Evolutionary conservation across 2,329 filamentous ascomycete species (phyloP).

Genomic region (Thielaviopsis ethacetica): DNA sequence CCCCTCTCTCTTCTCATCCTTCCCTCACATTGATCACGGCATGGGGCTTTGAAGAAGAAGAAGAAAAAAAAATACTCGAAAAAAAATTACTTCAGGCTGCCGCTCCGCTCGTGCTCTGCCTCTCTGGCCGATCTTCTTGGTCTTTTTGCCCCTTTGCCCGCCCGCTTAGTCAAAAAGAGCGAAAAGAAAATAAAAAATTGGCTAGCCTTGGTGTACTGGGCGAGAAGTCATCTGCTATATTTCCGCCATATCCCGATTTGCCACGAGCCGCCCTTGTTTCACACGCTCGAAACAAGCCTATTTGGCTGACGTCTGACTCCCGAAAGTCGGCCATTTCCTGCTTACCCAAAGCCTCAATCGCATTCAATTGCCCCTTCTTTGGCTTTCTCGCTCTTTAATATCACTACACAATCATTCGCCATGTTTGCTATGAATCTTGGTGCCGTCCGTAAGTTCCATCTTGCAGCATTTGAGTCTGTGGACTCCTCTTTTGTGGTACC

Average conservation of each 20-base stretch:
- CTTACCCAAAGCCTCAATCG: not conserved
- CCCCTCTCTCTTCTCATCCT: not conserved
- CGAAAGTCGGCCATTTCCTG: not conserved
- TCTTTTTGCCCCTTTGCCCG: no score
- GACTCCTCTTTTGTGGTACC: not conserved
- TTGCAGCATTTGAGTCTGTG: not conserved
- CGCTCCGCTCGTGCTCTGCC: not conserved
- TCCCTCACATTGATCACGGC: not conserved
- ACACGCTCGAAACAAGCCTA: not conserved
- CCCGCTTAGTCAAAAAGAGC: no score
- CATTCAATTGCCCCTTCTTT: not conserved
- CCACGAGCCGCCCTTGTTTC: not conserved
- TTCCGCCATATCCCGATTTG: not conserved
- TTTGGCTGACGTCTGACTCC: not conserved
- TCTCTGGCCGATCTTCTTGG: not conserved
- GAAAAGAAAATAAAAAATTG: no score
- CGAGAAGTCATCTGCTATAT: not conserved
- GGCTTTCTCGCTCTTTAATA: not conserved
- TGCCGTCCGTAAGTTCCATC: not conserved
- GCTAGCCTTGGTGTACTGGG: not conserved
- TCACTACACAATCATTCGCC: not conserved
- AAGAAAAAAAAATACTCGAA: not conserved
- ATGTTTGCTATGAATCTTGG: conserved; percentile 4
- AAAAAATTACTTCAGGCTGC: not conserved
- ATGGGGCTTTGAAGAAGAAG: not conserved